Conservation (phyloP, 495 filamentous ascomycete species). For the Penicillium taxi region DNA sequence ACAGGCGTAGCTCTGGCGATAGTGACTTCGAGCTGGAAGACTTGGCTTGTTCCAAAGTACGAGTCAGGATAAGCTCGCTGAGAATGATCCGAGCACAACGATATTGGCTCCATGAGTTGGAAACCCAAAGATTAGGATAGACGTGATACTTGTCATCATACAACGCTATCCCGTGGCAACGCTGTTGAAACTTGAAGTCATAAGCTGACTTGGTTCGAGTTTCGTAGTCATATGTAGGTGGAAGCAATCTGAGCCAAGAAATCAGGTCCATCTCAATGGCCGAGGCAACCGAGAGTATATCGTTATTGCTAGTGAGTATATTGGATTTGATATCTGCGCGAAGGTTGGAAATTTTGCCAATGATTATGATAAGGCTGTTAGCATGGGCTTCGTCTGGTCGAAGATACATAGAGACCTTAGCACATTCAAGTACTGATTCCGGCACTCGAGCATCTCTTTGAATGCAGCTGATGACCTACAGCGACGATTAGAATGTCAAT, state of each 20-base stretch:
- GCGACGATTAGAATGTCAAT: not conserved
- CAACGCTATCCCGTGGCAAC: slow-evolving; percentile 18
- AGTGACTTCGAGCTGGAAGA: slow-evolving; percentile 8
- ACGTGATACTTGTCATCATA: slow-evolving; percentile 53
- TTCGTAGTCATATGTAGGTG: slow-evolving; percentile 29
- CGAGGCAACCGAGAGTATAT: slow-evolving; percentile 39
- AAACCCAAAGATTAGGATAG: slow-evolving; percentile 50
- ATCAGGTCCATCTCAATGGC: slow-evolving; percentile 46
- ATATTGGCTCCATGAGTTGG: slow-evolving; percentile 55
- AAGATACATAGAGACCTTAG: slow-evolving; percentile 28
- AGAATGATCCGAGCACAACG: slow-evolving; percentile 52
- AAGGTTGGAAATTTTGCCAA: slow-evolving; percentile 37
- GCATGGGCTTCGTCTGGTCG: slow-evolving; percentile 29
- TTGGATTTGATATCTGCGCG: slow-evolving; percentile 37
- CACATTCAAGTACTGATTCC: slow-evolving; percentile 26
- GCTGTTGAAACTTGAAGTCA: slow-evolving; percentile 16
- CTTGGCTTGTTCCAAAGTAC: slow-evolving; percentile 11
- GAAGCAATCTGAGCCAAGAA: slow-evolving; percentile 33
- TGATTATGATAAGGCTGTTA: slow-evolving; percentile 31
- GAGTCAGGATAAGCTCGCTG: slow-evolving; percentile 42
- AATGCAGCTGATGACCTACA: slow-evolving; percentile 34
- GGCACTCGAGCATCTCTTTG: slow-evolving; percentile 31
- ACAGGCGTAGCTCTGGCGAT: slow-evolving; percentile 26
- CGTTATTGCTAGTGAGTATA: slow-evolving; percentile 28
- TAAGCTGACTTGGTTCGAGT: slow-evolving; percentile 18